phyloP scores from a whole-genome alignment of 257 asterid species.

The Nicotiana tomentosiformis region DNA sequence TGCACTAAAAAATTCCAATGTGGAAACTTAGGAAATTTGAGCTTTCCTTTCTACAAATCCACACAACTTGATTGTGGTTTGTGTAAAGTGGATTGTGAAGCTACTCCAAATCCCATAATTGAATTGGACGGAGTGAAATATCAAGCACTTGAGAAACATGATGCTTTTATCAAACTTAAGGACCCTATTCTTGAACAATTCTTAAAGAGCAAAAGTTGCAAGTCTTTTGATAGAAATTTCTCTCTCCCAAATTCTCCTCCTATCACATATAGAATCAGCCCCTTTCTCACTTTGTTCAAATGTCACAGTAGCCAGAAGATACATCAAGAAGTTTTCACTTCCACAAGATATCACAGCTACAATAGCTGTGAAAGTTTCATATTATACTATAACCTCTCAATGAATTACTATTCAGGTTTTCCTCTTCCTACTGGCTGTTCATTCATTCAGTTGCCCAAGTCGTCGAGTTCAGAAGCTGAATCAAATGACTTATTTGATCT shows the following conservation, averaged over 20 bases:
- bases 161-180: background rate
- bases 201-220: too few relatives aligned
- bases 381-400: background rate
- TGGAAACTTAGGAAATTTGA: background rate
- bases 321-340: background rate
- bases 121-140: background rate
- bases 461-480: background rate
- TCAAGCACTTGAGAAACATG: background rate
- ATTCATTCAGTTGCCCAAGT: background rate
- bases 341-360: background rate
- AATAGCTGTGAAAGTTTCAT: background rate
- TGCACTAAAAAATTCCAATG: background rate
- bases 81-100: background rate
- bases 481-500: background rate
- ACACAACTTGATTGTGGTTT: background rate
- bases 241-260: background rate
- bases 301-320: background rate
- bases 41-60: background rate
- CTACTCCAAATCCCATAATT: background rate
- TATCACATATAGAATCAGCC: background rate
- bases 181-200: background rate
- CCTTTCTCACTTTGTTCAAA: background rate
- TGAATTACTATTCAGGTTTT: background rate
- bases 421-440: background rate
- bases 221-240: background rate